phyloP scores from a whole-genome alignment of 495 filamentous ascomycete species.

The Tuber melanosporum region DNA sequence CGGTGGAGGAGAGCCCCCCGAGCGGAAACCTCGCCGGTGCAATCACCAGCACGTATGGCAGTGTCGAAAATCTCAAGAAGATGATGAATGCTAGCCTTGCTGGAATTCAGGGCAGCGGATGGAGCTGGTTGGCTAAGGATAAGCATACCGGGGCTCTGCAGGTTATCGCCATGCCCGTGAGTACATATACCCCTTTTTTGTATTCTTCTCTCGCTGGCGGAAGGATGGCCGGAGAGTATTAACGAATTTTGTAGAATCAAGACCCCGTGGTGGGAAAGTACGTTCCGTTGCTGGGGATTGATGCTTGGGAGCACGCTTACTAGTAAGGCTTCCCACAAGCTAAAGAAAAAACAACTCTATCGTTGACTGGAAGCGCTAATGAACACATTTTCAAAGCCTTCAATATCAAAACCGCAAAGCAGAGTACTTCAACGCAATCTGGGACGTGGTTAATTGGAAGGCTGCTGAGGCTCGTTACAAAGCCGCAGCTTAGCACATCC shows the following conservation, averaged over 20 bases:
- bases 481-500: constrained; percentile 14
- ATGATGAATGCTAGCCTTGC: constrained; percentile 79
- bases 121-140: constrained; percentile 96
- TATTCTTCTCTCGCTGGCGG: not conserved
- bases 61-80: constrained; percentile 66
- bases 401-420: constrained; percentile 99
- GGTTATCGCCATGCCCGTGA: constrained; percentile 66
- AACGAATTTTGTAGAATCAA: constrained; percentile 54
- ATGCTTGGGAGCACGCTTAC: constrained; percentile 94
- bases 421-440: constrained; percentile 93
- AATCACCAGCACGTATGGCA: constrained; percentile 74
- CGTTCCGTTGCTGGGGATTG: constrained; percentile 80
- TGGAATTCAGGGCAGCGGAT: constrained; percentile 88
- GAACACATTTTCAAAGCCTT: constrained; percentile 48
- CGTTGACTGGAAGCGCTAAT: constrained; percentile 33
- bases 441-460: constrained; percentile 99
- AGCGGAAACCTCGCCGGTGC: constrained; percentile 56
- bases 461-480: constrained; percentile 75
- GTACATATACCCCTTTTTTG: not conserved
- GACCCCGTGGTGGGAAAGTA: constrained; percentile 87
- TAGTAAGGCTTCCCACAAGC: constrained; percentile 50
- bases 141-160: constrained; percentile 67
- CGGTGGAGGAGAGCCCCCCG: constrained; percentile 69
- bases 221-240: not conserved
- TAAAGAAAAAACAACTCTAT: constrained; percentile 34